Conservation (phyloP, 345 rosid species). For the Citropsis articulata region DNA sequence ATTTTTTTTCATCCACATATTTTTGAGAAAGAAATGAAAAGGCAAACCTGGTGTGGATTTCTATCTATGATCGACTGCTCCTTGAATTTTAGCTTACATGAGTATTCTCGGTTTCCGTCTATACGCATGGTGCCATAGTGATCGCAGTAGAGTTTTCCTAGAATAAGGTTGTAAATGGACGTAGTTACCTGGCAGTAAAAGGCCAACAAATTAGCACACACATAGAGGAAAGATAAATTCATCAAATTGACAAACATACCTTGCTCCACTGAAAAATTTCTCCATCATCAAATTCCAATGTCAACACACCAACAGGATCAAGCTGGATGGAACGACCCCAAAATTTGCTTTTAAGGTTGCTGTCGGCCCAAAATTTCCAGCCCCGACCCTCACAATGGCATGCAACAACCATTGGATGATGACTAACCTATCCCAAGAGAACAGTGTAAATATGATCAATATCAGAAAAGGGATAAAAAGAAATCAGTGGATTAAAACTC, state of each 20-base stretch:
- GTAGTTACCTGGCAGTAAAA: constrained; percentile 22
- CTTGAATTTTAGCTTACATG: constrained; percentile 34
- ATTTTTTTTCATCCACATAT: not conserved
- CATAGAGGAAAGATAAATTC: not conserved
- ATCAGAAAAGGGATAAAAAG: not conserved
- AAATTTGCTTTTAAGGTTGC: constrained; percentile 31
- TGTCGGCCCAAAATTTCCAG: constrained; percentile 35
- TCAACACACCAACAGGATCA: constrained; percentile 31
- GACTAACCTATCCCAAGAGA: constrained; percentile 27
- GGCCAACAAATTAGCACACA: constrained; percentile 2
- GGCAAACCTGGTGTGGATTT: constrained; percentile 34
- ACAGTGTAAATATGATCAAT: not conserved
- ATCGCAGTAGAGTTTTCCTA: constrained; percentile 32
- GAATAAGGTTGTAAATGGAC: constrained; percentile 34
- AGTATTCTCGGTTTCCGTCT: constrained; percentile 25
- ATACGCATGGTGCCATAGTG: constrained; percentile 38
- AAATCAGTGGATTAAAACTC: not conserved
- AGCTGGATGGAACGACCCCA: constrained; percentile 38
- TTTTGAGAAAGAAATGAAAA: not conserved
- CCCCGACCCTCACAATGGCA: constrained; percentile 33
- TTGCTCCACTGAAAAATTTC: constrained; percentile 32
- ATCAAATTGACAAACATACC: constrained; percentile 14
- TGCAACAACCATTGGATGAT: constrained; percentile 35
- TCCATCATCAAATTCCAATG: constrained; percentile 35
- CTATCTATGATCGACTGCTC: constrained; percentile 40